Evolutionary conservation across 805 yeast genomes (phyloP), one percentile per base, ranked within the genome.

Genomic region (Nakazawaea laoshanensis): DNA sequence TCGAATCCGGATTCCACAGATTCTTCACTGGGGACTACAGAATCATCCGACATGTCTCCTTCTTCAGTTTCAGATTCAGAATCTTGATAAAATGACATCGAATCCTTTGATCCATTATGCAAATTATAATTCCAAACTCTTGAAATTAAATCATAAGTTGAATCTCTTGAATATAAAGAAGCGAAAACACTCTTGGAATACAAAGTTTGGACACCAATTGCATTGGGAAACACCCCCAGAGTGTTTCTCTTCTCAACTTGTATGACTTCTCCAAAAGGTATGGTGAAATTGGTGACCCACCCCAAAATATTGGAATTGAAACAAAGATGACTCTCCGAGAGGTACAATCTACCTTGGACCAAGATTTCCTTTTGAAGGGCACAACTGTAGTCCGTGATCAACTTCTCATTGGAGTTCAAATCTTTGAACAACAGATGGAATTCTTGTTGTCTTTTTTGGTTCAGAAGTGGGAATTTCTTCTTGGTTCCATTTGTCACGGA

Each of bases 251-350:
- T 79, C 40, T 75, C 80, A 14, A 80, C 63, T 41, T 71, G 74
- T 19, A 76, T 65, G 15, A 80, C 72, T 42, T 79, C 83, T 35
- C 62, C 67, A 33, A 77, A 60, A 3, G 83, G 74, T 4, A 80
- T 65, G 3, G 65, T 48, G 13, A 77, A 47, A 39, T 70, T 69
- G 2, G 84, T 78, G 1, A 74, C 75, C 65, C 78, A 68, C 0
- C 86, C 86, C 36, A 79, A 58, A 29, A 80, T 67, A 42, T 76
- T 78, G 1, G 85, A 74, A 42, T 75, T 74, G 53, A 80, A 80
- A 43, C 78, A 67, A 12, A 80, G 51, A 44, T 64, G 66, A 35
- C 61, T 58, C 36, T 72, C 73, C 26, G 76, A 64, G 5, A 80
- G 52, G 49, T 72, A 79, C 47, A 80, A 46, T 40, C 70, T 65